Conservation (phyloP, 768 basidiomycete genomes). For the Naganishia vishniacii region DNA sequence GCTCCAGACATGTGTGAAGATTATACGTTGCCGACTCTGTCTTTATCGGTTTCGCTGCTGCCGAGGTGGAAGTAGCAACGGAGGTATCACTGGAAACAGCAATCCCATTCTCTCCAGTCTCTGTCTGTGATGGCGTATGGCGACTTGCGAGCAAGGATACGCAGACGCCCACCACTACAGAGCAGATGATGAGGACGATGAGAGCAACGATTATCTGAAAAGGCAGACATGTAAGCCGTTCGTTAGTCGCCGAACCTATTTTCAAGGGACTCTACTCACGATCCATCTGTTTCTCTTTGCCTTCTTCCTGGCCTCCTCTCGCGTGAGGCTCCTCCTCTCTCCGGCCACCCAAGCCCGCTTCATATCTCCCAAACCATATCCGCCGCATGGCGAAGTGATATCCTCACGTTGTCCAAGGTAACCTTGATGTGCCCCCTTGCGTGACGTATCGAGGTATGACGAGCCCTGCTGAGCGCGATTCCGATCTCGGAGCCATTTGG, state of each 20-base stretch:
- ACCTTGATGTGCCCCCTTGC: too few species aligned
- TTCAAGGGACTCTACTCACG: too few species aligned
- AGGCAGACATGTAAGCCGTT: not conserved
- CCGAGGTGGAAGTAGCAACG: constrained; percentile 26
- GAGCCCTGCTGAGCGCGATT: not conserved
- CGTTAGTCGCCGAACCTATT: too few species aligned
- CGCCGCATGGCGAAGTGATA: not conserved
- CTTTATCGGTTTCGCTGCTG: constrained; percentile 20
- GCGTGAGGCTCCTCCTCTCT: not conserved
- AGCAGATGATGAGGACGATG: constrained; percentile 28
- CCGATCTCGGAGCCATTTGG: not conserved
- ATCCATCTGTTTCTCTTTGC: constrained; percentile 9
- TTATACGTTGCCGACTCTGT: constrained; percentile 26
- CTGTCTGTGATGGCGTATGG: constrained; percentile 6
- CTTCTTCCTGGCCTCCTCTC: constrained; percentile 4
- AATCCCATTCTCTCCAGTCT: not conserved
- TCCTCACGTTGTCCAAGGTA: too few species aligned
- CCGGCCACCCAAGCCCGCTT: not conserved
- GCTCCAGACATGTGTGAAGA: constrained; percentile 38
- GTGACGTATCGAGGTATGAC: not conserved
- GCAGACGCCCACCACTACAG: constrained; percentile 36
- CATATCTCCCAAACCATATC: constrained; percentile 6
- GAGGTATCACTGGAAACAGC: not conserved
- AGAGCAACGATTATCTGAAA: constrained; percentile 30
- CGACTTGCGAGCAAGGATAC: constrained; percentile 30